Base-by-base conservation (phyloP, 2,329 filamentous ascomycete species). In the Phialemonium atrogriseum region DNA sequence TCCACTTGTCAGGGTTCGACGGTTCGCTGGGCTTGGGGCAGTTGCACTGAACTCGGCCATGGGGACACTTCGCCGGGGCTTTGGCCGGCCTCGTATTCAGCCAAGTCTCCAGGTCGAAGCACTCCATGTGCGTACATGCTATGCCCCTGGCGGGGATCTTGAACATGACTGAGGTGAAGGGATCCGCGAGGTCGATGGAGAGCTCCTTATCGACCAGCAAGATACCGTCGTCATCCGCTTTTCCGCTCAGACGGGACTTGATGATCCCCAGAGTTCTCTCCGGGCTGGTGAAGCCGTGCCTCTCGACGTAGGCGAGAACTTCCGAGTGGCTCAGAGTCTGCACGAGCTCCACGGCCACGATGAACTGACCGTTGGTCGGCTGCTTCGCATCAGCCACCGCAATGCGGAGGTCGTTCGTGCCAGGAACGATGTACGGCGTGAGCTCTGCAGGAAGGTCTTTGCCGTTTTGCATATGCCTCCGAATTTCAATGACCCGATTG, bases 31-130 rank as follows among this genome's bases (percentile, higher is more conserved):
- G 13, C 26, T 44, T 50, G 9, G 48, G 45, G 42, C 62, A 68
- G 1, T 38, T 35, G 33, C 67, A 66, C 44, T 30, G 52, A 32
- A 14, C 44, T 39, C 15, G 35, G 12, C 26, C 32, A 30, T 62
- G 51, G 30, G 48, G 44, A 42, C 62, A 67, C 18, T 43, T 45
- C 15, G 42, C 43, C 15, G 47, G 42, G 15, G 56, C 51, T 38
- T 67, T 69, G 10, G 59, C 56, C 5, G 65, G 62, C 24, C 84
- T 75, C 5, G 80, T 84, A 10, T 65, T 55, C 7, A 98, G 69
- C 62, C 85, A 96, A 1, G 74, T 88, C 13, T 82, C 71, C 7
- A 95, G 73, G 51, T 96, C 89, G 50, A 96, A 95, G 50, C 87
- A 94, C 50, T 95, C 85, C 21, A 80, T 62, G 50, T 98, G 89